Conservation (phyloP, 495 filamentous ascomycete species). For the Hapsidospora chrysogenum region DNA sequence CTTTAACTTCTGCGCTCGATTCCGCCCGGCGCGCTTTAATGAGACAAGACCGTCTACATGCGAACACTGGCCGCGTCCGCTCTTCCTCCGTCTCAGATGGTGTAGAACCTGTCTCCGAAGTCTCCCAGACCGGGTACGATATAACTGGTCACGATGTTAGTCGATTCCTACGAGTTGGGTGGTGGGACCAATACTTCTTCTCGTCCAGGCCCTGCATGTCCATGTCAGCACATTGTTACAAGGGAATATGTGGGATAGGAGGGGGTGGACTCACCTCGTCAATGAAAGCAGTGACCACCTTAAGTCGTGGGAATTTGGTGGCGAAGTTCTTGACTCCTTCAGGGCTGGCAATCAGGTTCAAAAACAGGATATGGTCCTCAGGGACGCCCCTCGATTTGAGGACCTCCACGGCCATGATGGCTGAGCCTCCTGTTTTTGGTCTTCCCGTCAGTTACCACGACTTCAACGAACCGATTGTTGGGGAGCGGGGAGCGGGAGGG, state of each 20-base stretch:
- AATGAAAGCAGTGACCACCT: conserved; percentile 92
- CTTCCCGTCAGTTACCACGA: not conserved
- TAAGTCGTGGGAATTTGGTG: conserved; percentile 74
- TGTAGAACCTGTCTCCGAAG: conserved; percentile 95
- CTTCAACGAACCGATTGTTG: not conserved
- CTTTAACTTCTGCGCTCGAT: no score
- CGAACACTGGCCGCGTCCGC: not conserved
- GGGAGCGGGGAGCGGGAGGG: not conserved
- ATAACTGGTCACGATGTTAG: conserved; percentile 44
- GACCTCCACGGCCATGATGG: conserved; percentile 90
- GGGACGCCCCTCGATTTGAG: conserved; percentile 79
- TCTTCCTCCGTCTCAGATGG: conserved; percentile 37
- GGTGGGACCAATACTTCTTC: conserved; percentile 64
- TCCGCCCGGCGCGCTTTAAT: no score
- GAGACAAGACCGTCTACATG: no score
- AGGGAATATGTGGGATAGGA: not conserved
- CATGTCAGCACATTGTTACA: not conserved
- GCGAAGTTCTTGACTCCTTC: conserved; percentile 84
- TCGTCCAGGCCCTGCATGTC: conserved; percentile 59
- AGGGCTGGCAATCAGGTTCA: conserved; percentile 91
- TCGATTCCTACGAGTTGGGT: not conserved
- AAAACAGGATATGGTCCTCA: conserved; percentile 85
- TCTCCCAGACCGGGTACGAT: conserved; percentile 92
- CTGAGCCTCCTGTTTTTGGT: conserved; percentile 84
- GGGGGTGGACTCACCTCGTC: conserved; percentile 37